These are phyloP conservation scores for Cyclanthera cordifolia DNA, from an alignment of 306 rosid species.

Conservation along the genomic window DNA sequence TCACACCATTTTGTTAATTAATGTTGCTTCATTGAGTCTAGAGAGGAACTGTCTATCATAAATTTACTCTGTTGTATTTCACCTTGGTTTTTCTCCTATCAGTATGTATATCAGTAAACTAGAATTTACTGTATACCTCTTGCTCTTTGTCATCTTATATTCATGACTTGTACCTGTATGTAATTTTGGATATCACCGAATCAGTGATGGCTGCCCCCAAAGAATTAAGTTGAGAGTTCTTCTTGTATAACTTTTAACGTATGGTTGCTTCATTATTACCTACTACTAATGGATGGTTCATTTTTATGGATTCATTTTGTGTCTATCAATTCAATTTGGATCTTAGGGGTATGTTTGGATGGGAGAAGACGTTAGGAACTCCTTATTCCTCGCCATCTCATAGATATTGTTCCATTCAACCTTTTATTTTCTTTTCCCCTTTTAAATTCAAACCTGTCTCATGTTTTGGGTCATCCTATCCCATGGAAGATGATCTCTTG, in stretches of 20 bases:
- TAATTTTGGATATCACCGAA: conserved; percentile 1
- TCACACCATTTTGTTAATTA: too few relatives aligned
- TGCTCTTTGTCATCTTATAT: conserved; percentile 1
- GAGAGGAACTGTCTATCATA: too few relatives aligned
- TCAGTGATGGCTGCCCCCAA: not conserved
- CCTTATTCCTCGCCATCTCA: too few relatives aligned
- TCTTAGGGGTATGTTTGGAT: too few relatives aligned
- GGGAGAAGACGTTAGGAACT: too few relatives aligned
- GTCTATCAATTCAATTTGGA: too few relatives aligned
- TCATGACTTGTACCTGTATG: not conserved
- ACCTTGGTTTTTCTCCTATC: too few relatives aligned
- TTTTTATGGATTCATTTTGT: not conserved
- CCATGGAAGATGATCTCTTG: conserved; percentile 39
- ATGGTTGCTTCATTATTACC: not conserved
- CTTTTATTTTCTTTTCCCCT: conserved; percentile 24
- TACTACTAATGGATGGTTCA: not conserved
- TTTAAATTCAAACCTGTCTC: conserved; percentile 73
- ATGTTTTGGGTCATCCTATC: conserved; percentile 47
- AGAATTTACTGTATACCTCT: not conserved
- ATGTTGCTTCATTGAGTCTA: too few relatives aligned
- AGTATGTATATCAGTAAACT: too few relatives aligned
- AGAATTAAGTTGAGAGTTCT: not conserved
- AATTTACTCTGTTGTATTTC: too few relatives aligned
- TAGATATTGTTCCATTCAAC: too few relatives aligned
- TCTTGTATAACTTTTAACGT: not conserved